A percentile compares a stretch with the other conserved stretches of the same genome.
phyloP scores from a whole-genome alignment of 192 early-diverging fungal species.

The Polychytrium aggregatum region DNA sequence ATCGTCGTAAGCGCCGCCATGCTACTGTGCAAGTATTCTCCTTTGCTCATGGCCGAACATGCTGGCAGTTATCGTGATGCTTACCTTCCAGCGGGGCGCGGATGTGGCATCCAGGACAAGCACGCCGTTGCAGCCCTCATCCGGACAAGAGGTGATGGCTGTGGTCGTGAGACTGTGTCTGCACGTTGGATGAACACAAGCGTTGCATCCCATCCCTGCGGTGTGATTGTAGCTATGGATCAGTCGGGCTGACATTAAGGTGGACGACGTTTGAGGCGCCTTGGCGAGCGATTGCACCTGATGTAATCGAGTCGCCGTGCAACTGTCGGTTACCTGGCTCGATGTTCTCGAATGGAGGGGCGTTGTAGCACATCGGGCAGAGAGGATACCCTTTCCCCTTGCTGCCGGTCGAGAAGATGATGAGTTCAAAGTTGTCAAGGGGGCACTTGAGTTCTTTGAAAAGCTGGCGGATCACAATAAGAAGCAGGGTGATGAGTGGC shows the following conservation, averaged over 20 bases:
- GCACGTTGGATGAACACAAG: constrained; percentile 38
- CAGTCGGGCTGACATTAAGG: too few relatives aligned
- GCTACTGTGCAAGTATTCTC: too few relatives aligned
- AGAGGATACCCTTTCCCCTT: constrained; percentile 44
- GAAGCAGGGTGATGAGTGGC: too few relatives aligned
- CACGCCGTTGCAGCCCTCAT: too few relatives aligned
- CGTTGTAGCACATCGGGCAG: constrained; percentile 42
- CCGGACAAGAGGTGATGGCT: too few relatives aligned
- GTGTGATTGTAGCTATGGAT: too few relatives aligned
- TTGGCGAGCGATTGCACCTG: too few relatives aligned
- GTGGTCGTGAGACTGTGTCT: constrained; percentile 32
- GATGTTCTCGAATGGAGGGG: constrained; percentile 39
- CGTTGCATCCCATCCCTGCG: constrained; percentile 44
- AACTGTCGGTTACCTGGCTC: constrained; percentile 19
- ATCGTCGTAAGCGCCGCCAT: too few relatives aligned
- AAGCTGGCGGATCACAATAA: too few relatives aligned
- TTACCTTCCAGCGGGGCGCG: constrained; percentile 41
- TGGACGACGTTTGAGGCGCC: too few relatives aligned
- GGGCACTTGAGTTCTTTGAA: constrained; percentile 21
- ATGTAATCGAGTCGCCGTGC: too few relatives aligned
- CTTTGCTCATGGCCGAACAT: constrained; percentile 35
- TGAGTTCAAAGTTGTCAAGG: constrained; percentile 40
- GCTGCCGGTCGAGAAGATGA: constrained; percentile 39
- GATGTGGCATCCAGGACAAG: constrained; percentile 44
- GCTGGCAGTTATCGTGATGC: constrained; percentile 22